A percentile compares a stretch with the other conserved stretches of the same genome.
phyloP scores from a whole-genome alignment of 1,284 basidiomycete species.

The Ustilago sp. region DNA sequence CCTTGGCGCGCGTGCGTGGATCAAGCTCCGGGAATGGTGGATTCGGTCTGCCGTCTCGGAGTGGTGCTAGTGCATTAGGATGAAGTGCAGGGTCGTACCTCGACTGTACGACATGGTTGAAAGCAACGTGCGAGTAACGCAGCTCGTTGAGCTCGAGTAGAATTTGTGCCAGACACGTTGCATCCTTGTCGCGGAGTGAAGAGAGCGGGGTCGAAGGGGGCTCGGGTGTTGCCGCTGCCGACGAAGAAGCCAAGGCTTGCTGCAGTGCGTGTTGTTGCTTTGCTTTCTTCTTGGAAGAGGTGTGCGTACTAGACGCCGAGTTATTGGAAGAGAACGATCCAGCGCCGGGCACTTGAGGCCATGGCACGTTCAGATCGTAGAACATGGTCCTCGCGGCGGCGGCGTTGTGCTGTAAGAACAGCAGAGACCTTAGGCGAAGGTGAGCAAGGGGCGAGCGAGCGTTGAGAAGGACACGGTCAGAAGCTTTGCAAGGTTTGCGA shows the following conservation, averaged over 20 bases:
- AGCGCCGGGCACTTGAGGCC: constrained; percentile 38
- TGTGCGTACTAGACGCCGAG: constrained; percentile 8
- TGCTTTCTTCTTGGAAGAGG: constrained; percentile 44
- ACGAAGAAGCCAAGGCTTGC: constrained; percentile 18
- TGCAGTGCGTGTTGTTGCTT: constrained; percentile 29
- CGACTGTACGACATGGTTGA: constrained; percentile 57
- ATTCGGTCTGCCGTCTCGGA: constrained; percentile 24
- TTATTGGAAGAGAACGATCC: constrained; percentile 10
- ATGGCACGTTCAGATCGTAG: constrained; percentile 62
- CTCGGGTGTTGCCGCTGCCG: constrained; percentile 16
- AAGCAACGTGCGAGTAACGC: constrained; percentile 59
- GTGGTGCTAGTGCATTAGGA: constrained; percentile 44
- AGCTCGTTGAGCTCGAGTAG: constrained; percentile 51
- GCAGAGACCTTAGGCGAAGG: not conserved
- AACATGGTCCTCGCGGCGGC: constrained; percentile 41
- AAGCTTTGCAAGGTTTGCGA: not conserved
- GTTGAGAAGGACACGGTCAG: not conserved
- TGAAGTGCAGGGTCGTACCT: constrained; percentile 53
- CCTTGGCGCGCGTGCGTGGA: constrained; percentile 36
- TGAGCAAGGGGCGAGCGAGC: not conserved
- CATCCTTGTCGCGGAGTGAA: constrained; percentile 37
- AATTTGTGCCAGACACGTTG: constrained; percentile 29
- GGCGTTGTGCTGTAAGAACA: not conserved
- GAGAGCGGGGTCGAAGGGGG: constrained; percentile 19
- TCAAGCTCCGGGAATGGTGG: constrained; percentile 64